phyloP scores from a whole-genome alignment of 140 eudicot genomes.

The Oenanthe javanica region DNA sequence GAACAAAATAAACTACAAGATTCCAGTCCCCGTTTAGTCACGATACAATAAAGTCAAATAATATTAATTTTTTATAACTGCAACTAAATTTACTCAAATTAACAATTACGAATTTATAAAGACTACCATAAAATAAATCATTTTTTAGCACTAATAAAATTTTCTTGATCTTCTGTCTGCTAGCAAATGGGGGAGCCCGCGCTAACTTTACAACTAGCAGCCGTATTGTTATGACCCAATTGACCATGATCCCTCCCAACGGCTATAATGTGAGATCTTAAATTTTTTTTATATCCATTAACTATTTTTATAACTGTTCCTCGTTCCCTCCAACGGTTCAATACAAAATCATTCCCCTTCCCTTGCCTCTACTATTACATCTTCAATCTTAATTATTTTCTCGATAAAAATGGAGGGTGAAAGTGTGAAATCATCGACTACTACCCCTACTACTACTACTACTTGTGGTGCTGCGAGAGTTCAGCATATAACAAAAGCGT shows the following conservation, averaged over 20 bases:
- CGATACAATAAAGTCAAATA: too few relatives aligned
- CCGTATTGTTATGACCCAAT: background rate
- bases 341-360: background rate
- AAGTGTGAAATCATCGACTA: background rate
- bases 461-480: conserved; percentile 21
- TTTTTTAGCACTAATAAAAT: too few relatives aligned
- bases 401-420: conserved; percentile 23
- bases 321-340: conserved; percentile 17
- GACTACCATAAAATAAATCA: too few relatives aligned
- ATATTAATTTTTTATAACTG: too few relatives aligned
- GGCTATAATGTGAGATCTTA: background rate
- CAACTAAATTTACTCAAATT: too few relatives aligned
- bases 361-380: background rate
- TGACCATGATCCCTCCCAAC: conserved; percentile 4
- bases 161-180: background rate
- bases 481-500: conserved; percentile 71
- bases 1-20: too few relatives aligned
- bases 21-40: too few relatives aligned
- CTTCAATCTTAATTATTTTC: background rate
- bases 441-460: background rate
- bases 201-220: background rate
- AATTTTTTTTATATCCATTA: background rate
- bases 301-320: background rate
- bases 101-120: too few relatives aligned
- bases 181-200: background rate